Evolutionary conservation across 768 basidiomycete genomes (phyloP).

Genomic region (Serendipita vermifera): DNA sequence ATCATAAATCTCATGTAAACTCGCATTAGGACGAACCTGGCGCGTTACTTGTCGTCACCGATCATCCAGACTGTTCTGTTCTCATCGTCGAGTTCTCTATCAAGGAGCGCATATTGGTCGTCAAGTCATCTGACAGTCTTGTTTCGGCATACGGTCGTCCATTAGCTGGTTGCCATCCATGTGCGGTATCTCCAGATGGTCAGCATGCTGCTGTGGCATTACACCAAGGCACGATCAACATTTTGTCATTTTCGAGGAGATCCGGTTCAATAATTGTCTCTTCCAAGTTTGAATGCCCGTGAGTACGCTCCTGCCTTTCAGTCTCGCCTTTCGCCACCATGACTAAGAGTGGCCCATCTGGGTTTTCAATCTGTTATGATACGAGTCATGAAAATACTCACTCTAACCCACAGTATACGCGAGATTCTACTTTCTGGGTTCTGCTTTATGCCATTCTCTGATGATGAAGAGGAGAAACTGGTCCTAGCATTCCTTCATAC

Average conservation of each 20-base stretch:
- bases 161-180: not conserved
- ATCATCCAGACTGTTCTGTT: conserved; percentile 5
- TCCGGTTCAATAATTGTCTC: not conserved
- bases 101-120: not conserved
- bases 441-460: not conserved
- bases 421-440: not conserved
- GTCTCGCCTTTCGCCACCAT: too few species aligned
- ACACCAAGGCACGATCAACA: not conserved
- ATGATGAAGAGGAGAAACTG: not conserved
- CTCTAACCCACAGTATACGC: not conserved
- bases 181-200: not conserved
- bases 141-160: not conserved
- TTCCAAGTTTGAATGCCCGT: not conserved
- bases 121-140: not conserved
- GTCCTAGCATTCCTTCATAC: not conserved
- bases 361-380: too few species aligned
- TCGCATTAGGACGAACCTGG: not conserved
- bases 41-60: not conserved
- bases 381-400: too few species aligned
- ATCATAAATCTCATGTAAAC: not conserved
- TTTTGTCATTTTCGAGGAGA: not conserved
- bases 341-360: too few species aligned
- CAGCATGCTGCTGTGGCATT: conserved; percentile 5
- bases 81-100: not conserved
- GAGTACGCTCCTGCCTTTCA: too few species aligned